These are phyloP conservation scores for Cairneyella variabilis DNA, from an alignment of 495 filamentous ascomycete species.

Conservation along the genomic window DNA sequence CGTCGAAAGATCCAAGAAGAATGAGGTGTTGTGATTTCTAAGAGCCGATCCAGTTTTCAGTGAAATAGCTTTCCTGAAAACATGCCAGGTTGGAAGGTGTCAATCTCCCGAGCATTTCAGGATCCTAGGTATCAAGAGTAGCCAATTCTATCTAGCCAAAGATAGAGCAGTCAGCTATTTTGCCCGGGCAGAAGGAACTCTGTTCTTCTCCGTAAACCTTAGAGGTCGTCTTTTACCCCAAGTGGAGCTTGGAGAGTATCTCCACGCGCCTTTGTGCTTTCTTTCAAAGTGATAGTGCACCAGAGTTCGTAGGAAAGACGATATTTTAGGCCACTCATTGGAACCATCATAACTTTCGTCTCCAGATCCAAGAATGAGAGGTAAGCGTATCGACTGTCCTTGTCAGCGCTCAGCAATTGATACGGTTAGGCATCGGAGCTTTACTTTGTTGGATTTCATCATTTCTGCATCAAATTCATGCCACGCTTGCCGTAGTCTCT, in stretches of 20 bases:
- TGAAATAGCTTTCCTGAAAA: no score
- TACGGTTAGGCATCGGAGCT: neutral
- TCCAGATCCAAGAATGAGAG: slow-evolving; percentile 1
- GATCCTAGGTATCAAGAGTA: no score
- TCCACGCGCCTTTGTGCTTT: slow-evolving; percentile 1
- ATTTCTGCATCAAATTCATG: neutral
- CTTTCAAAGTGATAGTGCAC: slow-evolving; percentile 10
- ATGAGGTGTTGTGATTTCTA: no score
- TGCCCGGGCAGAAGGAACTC: no score
- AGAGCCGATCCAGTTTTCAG: no score
- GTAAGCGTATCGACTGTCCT: slow-evolving; percentile 1
- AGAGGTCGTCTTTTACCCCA: slow-evolving; percentile 7
- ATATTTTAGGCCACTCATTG: slow-evolving; percentile 6
- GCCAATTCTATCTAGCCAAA: no score
- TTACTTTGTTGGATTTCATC: slow-evolving; percentile 5
- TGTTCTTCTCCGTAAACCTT: neutral
- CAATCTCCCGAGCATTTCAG: no score
- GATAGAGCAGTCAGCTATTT: no score
- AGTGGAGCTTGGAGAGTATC: slow-evolving; percentile 2
- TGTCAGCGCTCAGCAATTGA: neutral
- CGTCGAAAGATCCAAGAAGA: no score
- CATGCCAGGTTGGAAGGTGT: no score
- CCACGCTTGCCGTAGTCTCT: neutral
- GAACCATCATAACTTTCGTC: slow-evolving; percentile 2
- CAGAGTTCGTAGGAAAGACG: neutral